phyloP scores from a whole-genome alignment of 345 rosid genomes.

The Gossypium longicalyx region DNA sequence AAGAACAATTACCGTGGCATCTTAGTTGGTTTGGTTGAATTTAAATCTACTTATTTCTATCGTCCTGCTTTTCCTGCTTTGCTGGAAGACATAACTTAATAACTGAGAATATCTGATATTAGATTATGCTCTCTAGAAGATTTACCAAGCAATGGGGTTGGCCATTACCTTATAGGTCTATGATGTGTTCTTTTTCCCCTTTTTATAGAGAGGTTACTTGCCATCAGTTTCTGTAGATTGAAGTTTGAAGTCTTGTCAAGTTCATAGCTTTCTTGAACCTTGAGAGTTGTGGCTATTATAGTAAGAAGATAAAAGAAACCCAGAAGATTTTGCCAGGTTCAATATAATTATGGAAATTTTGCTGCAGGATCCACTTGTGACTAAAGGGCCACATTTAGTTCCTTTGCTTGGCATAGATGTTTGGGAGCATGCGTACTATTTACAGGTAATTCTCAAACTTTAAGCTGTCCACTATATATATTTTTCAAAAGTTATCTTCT shows the following conservation, averaged over 20 bases:
- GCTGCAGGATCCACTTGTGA: conserved; percentile 78
- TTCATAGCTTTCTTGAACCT: neutral
- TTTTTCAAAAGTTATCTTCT: neutral
- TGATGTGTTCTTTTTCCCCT: neutral
- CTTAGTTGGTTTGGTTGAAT: neutral
- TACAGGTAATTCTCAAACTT: conserved; percentile 52
- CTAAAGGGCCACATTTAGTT: conserved; percentile 68
- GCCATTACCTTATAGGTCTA: neutral
- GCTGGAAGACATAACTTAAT: neutral
- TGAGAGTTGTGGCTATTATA: neutral
- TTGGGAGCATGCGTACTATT: conserved; percentile 99
- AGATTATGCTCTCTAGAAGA: too few relatives aligned
- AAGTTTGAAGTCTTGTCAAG: neutral
- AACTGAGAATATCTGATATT: too few relatives aligned
- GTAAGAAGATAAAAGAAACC: neutral
- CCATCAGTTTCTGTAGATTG: neutral
- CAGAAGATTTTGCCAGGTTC: neutral
- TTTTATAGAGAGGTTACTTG: neutral
- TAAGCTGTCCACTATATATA: neutral
- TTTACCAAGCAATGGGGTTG: neutral
- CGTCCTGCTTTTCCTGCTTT: neutral
- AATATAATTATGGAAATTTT: conserved; percentile 1
- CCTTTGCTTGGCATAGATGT: conserved; percentile 93
- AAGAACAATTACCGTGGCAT: neutral
- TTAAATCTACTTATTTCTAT: neutral